Conservation (phyloP, 2,329 filamentous ascomycete species). For the Diaporthe amygdali region DNA sequence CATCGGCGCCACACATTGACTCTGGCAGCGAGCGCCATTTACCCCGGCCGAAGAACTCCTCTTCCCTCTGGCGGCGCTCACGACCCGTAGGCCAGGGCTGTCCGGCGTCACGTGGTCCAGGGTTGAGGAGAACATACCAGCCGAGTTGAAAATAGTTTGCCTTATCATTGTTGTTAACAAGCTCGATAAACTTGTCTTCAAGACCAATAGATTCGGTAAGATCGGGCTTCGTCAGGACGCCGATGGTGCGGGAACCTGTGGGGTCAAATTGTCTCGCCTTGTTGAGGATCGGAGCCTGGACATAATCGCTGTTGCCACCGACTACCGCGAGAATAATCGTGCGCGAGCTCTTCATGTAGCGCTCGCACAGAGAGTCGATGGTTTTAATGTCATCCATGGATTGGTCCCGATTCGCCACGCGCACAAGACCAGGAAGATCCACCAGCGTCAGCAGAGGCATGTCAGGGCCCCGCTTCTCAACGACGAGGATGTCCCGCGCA, state of each 20-base stretch:
- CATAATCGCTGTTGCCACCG: constrained; percentile 60
- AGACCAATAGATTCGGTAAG: constrained; percentile 58
- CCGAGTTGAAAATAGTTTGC: constrained; percentile 57
- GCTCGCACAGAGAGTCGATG: constrained; percentile 56
- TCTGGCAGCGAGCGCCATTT: constrained; percentile 54
- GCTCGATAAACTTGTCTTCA: constrained; percentile 59
- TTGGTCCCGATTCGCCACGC: constrained; percentile 58
- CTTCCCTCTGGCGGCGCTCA: constrained; percentile 48
- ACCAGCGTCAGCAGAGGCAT: constrained; percentile 66
- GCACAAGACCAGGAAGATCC: constrained; percentile 64
- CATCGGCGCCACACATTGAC: constrained; percentile 51
- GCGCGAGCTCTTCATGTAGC: constrained; percentile 60
- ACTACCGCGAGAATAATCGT: constrained; percentile 62
- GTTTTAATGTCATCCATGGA: constrained; percentile 57
- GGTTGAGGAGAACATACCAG: constrained; percentile 58
- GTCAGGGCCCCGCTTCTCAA: constrained; percentile 64
- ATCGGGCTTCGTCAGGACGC: constrained; percentile 58
- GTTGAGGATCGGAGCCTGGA: constrained; percentile 56
- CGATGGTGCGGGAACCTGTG: constrained; percentile 53
- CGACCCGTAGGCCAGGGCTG: constrained; percentile 49
- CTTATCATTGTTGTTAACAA: constrained; percentile 54
- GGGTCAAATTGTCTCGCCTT: constrained; percentile 58
- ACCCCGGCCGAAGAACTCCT: constrained; percentile 54
- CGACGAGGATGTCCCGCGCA: constrained; percentile 58
- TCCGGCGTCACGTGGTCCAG: constrained; percentile 46